phyloP scores from a whole-genome alignment of 257 asterid genomes.

The Nicotiana otophora region DNA sequence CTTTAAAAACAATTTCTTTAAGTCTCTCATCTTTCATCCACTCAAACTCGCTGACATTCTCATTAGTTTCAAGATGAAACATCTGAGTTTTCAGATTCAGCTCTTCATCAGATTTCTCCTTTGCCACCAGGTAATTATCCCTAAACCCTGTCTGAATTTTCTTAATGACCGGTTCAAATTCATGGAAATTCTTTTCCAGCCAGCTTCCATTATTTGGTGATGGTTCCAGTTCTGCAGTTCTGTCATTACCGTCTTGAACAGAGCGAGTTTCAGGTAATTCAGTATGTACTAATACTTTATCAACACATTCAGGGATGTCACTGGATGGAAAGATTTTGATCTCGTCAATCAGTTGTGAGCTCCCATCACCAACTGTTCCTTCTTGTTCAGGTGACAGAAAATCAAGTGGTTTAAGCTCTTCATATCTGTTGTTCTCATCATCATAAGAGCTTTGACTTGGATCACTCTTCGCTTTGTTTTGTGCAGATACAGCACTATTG shows the following conservation, averaged over 20 bases:
- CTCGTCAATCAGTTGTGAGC: slow-evolving; percentile 11
- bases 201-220: slow-evolving; percentile 48
- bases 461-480: background rate
- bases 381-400: slow-evolving; percentile 10
- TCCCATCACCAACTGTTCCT: slow-evolving; percentile 19
- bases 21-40: slow-evolving; percentile 96
- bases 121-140: slow-evolving; percentile 62
- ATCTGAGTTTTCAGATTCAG: slow-evolving; percentile 31
- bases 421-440: slow-evolving; percentile 19
- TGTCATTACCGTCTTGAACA: slow-evolving; percentile 22
- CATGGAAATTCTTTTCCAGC: slow-evolving; percentile 77
- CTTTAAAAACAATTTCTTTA: slow-evolving; percentile 77
- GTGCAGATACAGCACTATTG: slow-evolving; percentile 19
- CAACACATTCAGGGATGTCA: slow-evolving; percentile 23
- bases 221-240: slow-evolving; percentile 26
- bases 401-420: slow-evolving; percentile 21
- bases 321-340: slow-evolving; percentile 19
- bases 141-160: slow-evolving; percentile 67
- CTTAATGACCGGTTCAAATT: slow-evolving; percentile 69
- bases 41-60: slow-evolving; percentile 55
- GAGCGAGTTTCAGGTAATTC: slow-evolving; percentile 26
- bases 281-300: slow-evolving; percentile 17
- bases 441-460: background rate
- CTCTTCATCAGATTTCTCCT: slow-evolving; percentile 53
- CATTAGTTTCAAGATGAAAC: slow-evolving; percentile 41